Evolutionary conservation across 495 filamentous ascomycete genomes (phyloP), one percentile per base, ranked within the genome.

Genomic region (Podospora didyma): DNA sequence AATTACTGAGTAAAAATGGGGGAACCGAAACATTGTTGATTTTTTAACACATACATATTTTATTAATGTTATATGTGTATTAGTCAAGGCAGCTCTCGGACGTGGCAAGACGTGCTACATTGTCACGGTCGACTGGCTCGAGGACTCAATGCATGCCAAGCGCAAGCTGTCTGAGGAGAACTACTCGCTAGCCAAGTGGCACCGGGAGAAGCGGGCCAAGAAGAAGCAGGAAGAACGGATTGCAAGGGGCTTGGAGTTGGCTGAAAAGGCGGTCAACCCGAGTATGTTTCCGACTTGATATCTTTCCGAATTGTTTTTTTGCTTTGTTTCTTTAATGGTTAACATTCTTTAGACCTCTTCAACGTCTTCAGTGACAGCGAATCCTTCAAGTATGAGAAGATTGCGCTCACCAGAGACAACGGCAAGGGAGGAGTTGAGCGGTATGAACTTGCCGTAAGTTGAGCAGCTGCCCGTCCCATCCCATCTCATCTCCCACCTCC

Each of bases 181-280:
- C 6, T 74, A 59, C 57, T 65, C 58, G 1, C 58, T 70, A 19
- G 46, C 58, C n/a, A 39, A 53, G 1, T 47, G 45, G 21, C 50
- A 63, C 28, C 51, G 57, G 47, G 57, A 49, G 41, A 37, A 66
- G 46, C 57, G 51, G 1, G 46, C 61, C 35, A 49, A 55, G 34
- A 76, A 83, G 55, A 79, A 76, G 72, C 57, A 70, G 76, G 64
- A 79, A 75, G 37, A 72, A 77, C 57, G 35, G 44, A 10, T 54
- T 9, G 10, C 47, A 3, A 61, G 53, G 53, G 65, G 63, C 1
- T 60, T 82, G 17, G 74, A 78, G 49, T 72, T 80, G 59, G 63
- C 75, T 44, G 68, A 75, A 46, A 67, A 49, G 35, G 61, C 53
- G 37, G 65, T 77, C 14, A 69, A 76, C 49, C 37, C 62, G n/a